Conservation (phyloP, 768 basidiomycete genomes). For the Pleurotus platypus region DNA sequence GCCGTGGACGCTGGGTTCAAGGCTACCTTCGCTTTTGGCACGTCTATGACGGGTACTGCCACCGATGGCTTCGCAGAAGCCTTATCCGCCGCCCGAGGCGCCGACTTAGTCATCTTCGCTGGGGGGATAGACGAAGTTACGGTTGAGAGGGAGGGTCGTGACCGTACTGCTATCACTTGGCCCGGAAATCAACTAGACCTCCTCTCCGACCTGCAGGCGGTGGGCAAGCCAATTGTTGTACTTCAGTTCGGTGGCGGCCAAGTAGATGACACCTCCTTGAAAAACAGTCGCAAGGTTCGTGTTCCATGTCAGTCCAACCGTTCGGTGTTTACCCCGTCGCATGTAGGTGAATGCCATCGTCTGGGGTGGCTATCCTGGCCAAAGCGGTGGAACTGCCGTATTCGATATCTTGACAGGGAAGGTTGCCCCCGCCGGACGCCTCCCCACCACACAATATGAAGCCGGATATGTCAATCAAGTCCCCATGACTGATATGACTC, state of each 20-base stretch:
- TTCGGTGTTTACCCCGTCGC: not conserved
- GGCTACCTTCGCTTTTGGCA: slow-evolving; percentile 40
- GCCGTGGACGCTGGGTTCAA: slow-evolving; percentile 44
- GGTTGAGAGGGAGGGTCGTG: slow-evolving; percentile 43
- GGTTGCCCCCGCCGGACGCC: slow-evolving; percentile 50
- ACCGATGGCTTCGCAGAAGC: slow-evolving; percentile 49
- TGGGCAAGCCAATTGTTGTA: slow-evolving; percentile 52
- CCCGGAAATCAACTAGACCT: slow-evolving; percentile 53
- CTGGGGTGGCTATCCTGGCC: slow-evolving; percentile 58
- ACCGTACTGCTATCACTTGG: slow-evolving; percentile 49
- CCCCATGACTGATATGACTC: slow-evolving; percentile 55
- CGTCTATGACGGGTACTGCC: slow-evolving; percentile 31
- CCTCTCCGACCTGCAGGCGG: slow-evolving; percentile 36
- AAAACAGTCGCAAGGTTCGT: slow-evolving; percentile 36
- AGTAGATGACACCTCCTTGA: slow-evolving; percentile 44
- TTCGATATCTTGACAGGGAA: slow-evolving; percentile 51
- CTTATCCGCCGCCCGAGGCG: slow-evolving; percentile 40
- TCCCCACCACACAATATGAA: slow-evolving; percentile 52
- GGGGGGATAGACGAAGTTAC: slow-evolving; percentile 51
- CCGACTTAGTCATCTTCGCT: slow-evolving; percentile 48
- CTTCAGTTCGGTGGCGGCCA: slow-evolving; percentile 58
- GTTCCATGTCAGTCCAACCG: not conserved
- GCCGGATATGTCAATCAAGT: slow-evolving; percentile 44
- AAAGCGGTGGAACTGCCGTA: slow-evolving; percentile 51
- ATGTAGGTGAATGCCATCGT: slow-evolving; percentile 47